Evolutionary conservation across 129 eudicot species (phyloP).

Genomic region (Centella asiatica): DNA sequence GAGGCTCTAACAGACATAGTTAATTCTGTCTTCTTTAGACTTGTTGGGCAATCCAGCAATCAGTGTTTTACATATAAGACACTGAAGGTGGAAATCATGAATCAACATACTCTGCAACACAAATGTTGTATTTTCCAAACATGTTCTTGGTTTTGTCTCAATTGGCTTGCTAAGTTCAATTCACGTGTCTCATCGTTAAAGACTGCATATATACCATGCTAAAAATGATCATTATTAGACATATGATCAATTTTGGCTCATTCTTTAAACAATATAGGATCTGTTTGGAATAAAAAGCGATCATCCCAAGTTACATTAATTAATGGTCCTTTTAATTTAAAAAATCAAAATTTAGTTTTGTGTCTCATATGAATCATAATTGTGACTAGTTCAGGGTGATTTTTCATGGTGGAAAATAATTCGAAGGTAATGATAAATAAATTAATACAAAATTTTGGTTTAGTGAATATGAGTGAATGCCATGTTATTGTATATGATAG

Average conservation of each 20-base stretch:
- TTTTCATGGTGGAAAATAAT: too few species aligned
- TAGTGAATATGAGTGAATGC: neutral
- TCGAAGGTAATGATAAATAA: too few species aligned
- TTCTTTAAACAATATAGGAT: neutral
- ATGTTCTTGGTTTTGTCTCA: neutral
- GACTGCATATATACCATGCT: neutral
- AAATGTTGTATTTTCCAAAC: neutral
- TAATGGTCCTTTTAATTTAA: too few species aligned
- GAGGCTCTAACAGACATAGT: neutral
- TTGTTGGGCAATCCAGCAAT: neutral
- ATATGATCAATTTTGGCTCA: too few species aligned
- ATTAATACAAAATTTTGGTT: too few species aligned
- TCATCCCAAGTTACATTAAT: too few species aligned
- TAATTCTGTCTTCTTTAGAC: constrained; percentile 1
- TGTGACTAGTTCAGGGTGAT: too few species aligned
- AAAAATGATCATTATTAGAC: too few species aligned
- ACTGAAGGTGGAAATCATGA: neutral
- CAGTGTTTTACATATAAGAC: neutral
- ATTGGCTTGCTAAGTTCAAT: neutral
- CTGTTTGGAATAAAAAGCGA: too few species aligned
- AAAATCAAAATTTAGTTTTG: neutral
- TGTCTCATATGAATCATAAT: too few species aligned
- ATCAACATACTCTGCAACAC: neutral
- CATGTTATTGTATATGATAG: constrained; percentile 26
- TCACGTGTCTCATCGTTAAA: constrained; percentile 2